These are phyloP conservation scores for Cichorium intybus DNA, from an alignment of 140 eudicot species.

Conservation along the genomic window DNA sequence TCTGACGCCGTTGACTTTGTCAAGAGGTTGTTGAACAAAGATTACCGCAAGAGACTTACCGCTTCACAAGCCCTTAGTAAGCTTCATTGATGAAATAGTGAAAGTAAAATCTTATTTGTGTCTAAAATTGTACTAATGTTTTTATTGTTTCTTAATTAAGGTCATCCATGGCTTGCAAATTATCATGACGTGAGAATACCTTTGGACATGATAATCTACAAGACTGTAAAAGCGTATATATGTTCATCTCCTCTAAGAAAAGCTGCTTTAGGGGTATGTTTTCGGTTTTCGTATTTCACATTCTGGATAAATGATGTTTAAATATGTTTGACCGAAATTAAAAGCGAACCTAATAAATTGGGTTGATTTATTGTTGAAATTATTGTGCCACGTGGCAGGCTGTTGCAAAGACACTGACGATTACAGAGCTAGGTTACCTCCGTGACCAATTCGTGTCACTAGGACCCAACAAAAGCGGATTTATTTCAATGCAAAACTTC, in stretches of 20 bases:
- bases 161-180: constrained; percentile 97
- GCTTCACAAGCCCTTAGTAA: constrained; percentile 97
- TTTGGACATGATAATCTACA: constrained; percentile 87
- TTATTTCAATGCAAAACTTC: constrained; percentile 73
- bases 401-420: constrained; percentile 81
- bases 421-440: constrained; percentile 84
- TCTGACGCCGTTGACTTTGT: constrained; percentile 94
- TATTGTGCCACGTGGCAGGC: constrained; percentile 56
- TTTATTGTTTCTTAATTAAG: constrained; percentile 43
- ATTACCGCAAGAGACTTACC: constrained; percentile 90
- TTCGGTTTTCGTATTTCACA: constrained; percentile 1
- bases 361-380: constrained; percentile 11
- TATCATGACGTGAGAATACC: constrained; percentile 81
- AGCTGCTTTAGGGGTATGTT: constrained; percentile 90
- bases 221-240: constrained; percentile 81
- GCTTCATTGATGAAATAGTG: too few species aligned
- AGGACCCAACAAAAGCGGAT: constrained; percentile 91
- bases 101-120: too few species aligned
- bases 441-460: constrained; percentile 78
- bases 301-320: background rate
- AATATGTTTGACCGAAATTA: background rate
- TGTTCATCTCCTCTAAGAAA: constrained; percentile 88
- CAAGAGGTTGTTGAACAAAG: constrained; percentile 83
- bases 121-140: background rate
- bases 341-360: background rate